Conservation (phyloP, 108 stramenopile species). For the Chaetoceros tenuissimus region DNA sequence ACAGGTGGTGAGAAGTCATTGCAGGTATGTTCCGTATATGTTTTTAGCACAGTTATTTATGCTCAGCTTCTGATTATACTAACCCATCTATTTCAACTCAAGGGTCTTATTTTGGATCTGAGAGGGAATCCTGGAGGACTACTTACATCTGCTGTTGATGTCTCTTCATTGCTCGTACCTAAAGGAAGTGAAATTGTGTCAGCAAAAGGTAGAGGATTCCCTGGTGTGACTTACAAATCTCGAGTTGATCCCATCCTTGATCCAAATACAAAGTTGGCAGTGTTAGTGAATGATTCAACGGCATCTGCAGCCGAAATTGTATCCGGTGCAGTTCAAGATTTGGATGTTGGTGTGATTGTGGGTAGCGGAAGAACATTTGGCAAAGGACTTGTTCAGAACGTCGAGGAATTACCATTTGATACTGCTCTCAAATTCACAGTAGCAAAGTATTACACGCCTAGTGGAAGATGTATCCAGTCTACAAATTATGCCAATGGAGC, state of each 20-base stretch:
- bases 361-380: constrained; percentile 90
- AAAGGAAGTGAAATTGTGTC: constrained; percentile 87
- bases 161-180: constrained; percentile 83
- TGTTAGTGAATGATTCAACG: constrained; percentile 83
- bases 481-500: constrained; percentile 81
- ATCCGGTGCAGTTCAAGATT: constrained; percentile 92
- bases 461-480: constrained; percentile 85
- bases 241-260: constrained; percentile 71
- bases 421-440: constrained; percentile 93
- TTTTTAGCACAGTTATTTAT: not conserved
- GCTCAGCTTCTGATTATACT: not conserved
- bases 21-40: constrained; percentile 20
- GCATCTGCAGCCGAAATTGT: constrained; percentile 95
- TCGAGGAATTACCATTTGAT: constrained; percentile 77
- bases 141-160: constrained; percentile 89
- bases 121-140: constrained; percentile 95
- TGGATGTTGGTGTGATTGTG: constrained; percentile 90
- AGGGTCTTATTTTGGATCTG: constrained; percentile 85
- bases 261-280: constrained; percentile 75
- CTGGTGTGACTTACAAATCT: constrained; percentile 72
- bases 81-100: constrained; percentile 1
- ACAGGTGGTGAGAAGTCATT: constrained; percentile 34
- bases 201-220: constrained; percentile 87
- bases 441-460: constrained; percentile 96
- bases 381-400: constrained; percentile 97